Conservation (phyloP, 1,284 basidiomycete species). For the Paramarasmius palmivorus region DNA sequence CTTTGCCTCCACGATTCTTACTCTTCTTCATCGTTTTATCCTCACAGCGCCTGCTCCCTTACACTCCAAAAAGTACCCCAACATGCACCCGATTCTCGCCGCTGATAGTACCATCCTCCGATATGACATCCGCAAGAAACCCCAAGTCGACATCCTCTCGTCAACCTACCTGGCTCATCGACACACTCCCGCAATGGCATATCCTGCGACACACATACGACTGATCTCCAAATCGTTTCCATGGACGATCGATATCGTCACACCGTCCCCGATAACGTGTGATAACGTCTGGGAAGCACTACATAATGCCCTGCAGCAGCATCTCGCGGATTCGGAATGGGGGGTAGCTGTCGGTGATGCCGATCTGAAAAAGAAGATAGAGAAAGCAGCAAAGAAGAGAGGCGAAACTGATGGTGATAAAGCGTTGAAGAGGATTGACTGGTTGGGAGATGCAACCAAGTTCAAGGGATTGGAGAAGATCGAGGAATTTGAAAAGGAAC, state of each 20-base stretch:
- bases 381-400: constrained; percentile 35
- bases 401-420: constrained; percentile 25
- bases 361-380: constrained; percentile 33
- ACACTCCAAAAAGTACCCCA: constrained; percentile 37
- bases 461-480: constrained; percentile 61
- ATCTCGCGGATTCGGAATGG: constrained; percentile 63
- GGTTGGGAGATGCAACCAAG: constrained; percentile 50
- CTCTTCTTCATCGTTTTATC: neutral
- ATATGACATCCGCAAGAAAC: constrained; percentile 47
- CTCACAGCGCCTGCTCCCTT: constrained; percentile 1
- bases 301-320: constrained; percentile 46
- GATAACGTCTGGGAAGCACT: constrained; percentile 54
- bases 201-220: constrained; percentile 36
- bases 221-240: constrained; percentile 60
- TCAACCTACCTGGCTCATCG: constrained; percentile 42
- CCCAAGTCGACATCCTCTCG: constrained; percentile 39
- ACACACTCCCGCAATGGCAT: constrained; percentile 34
- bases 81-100: constrained; percentile 49
- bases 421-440: constrained; percentile 55
- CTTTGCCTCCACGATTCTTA: neutral
- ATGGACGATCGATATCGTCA: constrained; percentile 55
- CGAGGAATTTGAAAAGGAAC: constrained; percentile 49
- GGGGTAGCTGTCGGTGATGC: constrained; percentile 43
- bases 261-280: constrained; percentile 44
- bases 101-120: constrained; percentile 47